A percentile compares a stretch with the other conserved stretches of the same genome.
Evolutionary conservation across 306 rosid genomes (phyloP).

Genomic region (Medicago ruthenica): DNA sequence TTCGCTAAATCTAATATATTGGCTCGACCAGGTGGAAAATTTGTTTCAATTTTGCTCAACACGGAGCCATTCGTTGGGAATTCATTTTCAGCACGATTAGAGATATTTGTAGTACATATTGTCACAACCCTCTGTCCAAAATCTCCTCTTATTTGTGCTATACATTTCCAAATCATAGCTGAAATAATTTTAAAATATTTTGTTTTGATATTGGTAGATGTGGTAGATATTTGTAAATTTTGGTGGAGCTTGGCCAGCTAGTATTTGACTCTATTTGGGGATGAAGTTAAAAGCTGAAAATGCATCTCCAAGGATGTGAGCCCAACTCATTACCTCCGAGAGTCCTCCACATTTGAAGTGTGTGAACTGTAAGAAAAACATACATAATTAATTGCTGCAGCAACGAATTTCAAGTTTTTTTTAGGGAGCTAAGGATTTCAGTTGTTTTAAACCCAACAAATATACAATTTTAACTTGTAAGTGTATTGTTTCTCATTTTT

Average conservation of each 20-base stretch:
- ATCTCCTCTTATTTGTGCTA: constrained; percentile 48
- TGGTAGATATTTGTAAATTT: constrained; percentile 31
- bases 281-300: constrained; percentile 72
- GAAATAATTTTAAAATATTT: constrained; percentile 59
- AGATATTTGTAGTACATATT: constrained; percentile 47
- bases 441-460: no score
- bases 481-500: no score
- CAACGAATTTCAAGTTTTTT: no score
- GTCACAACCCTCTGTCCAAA: constrained; percentile 51
- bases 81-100: constrained; percentile 37
- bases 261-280: constrained; percentile 54
- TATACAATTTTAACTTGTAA: no score
- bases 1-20: constrained; percentile 54
- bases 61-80: constrained; percentile 55
- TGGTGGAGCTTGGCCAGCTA: constrained; percentile 50
- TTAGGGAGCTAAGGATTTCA: no score
- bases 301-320: constrained; percentile 83
- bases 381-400: no score
- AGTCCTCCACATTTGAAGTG: constrained; percentile 83
- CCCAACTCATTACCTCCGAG: constrained; percentile 77
- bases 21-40: constrained; percentile 30
- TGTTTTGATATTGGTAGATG: not conserved
- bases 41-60: constrained; percentile 57
- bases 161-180: constrained; percentile 68
- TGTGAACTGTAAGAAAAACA: constrained; percentile 53